Conservation (phyloP, 2,329 filamentous ascomycete species). For the Aspergillus bombycis region DNA sequence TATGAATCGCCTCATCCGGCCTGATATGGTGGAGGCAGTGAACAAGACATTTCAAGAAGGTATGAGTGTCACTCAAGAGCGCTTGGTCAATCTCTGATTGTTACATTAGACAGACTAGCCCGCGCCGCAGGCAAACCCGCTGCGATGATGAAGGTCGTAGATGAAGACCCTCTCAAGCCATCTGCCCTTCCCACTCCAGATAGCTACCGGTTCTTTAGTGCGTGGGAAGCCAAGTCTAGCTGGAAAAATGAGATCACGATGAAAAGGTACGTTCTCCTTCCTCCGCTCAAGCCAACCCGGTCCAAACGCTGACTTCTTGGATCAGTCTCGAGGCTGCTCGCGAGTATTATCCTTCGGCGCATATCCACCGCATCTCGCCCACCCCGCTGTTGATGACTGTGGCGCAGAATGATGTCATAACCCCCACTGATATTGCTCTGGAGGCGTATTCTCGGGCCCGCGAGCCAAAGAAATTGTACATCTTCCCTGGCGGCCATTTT, state of each 20-base stretch:
- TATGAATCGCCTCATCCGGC: too few relatives aligned
- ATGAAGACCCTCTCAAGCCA: neutral
- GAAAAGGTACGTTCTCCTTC: neutral
- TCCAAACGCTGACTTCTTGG: too few relatives aligned
- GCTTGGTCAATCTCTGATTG: too few relatives aligned
- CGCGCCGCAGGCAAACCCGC: neutral
- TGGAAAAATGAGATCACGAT: neutral
- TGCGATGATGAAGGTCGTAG: neutral
- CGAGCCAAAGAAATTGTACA: neutral
- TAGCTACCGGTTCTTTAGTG: neutral
- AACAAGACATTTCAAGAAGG: neutral
- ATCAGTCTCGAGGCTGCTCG: neutral
- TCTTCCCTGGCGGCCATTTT: neutral
- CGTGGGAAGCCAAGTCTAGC: neutral
- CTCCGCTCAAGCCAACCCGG: too few relatives aligned
- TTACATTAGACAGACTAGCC: neutral
- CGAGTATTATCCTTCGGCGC: neutral
- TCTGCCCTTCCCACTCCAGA: neutral
- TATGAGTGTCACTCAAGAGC: neutral
- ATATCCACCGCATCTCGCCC: neutral
- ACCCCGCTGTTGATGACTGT: neutral
- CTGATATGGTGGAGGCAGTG: neutral
- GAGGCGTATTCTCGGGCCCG: neutral
- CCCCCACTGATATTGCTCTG: neutral
- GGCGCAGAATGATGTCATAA: neutral